phyloP scores from a whole-genome alignment of 2,329 filamentous ascomycete genomes.

The Colletotrichum liriopes region DNA sequence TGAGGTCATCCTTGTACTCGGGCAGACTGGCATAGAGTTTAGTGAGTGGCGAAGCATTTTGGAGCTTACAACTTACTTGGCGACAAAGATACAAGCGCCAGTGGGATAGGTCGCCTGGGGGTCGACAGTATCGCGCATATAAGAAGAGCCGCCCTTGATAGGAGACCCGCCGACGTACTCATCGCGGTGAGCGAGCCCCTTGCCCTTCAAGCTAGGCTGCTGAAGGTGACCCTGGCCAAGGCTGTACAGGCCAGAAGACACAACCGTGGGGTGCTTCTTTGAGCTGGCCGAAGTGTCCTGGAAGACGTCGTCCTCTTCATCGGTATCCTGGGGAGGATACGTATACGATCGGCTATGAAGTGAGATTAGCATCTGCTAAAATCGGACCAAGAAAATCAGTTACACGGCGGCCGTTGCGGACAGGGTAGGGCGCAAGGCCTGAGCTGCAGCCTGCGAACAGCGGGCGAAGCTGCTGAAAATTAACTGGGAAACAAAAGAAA shows the following conservation, averaged over 20 bases:
- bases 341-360: slow-evolving; percentile 3
- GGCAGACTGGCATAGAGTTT: slow-evolving; percentile 61
- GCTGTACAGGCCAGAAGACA: slow-evolving; percentile 20
- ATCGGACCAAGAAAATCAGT: background rate
- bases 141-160: slow-evolving; percentile 24
- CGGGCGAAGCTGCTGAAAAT: slow-evolving; percentile 19
- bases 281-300: slow-evolving; percentile 1
- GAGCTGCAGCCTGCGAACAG: slow-evolving; percentile 22
- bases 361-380: background rate
- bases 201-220: slow-evolving; percentile 7
- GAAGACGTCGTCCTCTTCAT: slow-evolving; percentile 31
- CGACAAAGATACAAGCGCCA: slow-evolving; percentile 75
- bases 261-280: background rate
- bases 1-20: slow-evolving; percentile 63
- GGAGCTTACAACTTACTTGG: slow-evolving; percentile 68
- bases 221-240: slow-evolving; percentile 30
- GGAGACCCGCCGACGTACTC: slow-evolving; percentile 29
- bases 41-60: slow-evolving; percentile 16
- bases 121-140: slow-evolving; percentile 53
- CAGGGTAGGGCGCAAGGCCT: slow-evolving; percentile 34
- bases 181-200: slow-evolving; percentile 4
- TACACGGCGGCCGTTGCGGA: slow-evolving; percentile 38
- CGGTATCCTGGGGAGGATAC: background rate
- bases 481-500: background rate
- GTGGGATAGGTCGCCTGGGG: slow-evolving; percentile 69